Base-by-base conservation (phyloP, 352 stramenopile species). In the Pythium chondricola region DNA sequence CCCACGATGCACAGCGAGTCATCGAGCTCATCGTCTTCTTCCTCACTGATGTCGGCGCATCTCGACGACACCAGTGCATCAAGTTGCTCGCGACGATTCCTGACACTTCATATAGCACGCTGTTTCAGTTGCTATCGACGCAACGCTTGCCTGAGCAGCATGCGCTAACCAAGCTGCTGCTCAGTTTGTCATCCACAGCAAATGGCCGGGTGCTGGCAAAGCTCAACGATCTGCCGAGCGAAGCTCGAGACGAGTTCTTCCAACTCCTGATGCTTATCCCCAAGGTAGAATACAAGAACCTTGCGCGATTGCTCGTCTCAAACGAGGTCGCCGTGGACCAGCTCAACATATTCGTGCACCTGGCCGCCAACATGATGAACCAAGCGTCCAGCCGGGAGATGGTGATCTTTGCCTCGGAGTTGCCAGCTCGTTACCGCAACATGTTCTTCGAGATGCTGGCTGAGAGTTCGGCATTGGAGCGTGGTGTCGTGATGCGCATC, bases 341-440 rank as follows among this genome's bases (percentile, higher is more conserved):
- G 22, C 50, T 85, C 5, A 33, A 74, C 24, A 40, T 51, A 2
- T 74, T 88, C 27, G 48, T 83, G 13, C 65, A 66, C 2, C 66
- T 88, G 24, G 69, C 71, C 0, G 67, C 69, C 8, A 72, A 73
- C 18, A 74, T 88, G 60, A 83, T 82, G 74, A 88, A 85, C 46
- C 74, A 88, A 40, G 76, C 76, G 2, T 77, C 71, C 8, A 85
- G 67, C 16, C 69, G 76, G 26, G 76, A 85, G 32, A 61, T 85
- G 14, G 63, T 82, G 11, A 79, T 73, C 22, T 85, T 85, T 42
- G 56, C 71, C 6, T 56, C 76, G 6, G 71, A 78, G 27, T 37
- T 85, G 0, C 69, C 71, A 4, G 45, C 66, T 3, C 33, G 51
- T 2, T 64, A 63, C 33, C 69, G 74, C 36, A 61, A 69, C 17